Conservation (phyloP, 225 moss, liverwort and hornwort genomes). For the Thuidium tamariscinum region DNA sequence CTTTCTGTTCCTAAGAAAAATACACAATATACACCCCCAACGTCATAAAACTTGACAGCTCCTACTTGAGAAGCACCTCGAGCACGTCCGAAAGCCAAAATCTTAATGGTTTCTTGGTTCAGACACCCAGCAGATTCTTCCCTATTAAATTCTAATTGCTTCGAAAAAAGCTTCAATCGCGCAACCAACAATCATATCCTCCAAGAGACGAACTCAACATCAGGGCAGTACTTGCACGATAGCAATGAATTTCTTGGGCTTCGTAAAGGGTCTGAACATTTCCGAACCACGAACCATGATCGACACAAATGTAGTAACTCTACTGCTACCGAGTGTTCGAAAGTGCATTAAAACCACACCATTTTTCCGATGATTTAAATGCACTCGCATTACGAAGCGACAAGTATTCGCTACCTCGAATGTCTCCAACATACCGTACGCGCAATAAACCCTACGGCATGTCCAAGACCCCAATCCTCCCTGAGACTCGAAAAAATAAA, state of each 20-base stretch:
- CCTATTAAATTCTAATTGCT: background rate
- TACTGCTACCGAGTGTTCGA: background rate
- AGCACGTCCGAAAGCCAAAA: background rate
- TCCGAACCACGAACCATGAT: background rate
- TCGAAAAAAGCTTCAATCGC: background rate
- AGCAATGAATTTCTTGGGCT: background rate
- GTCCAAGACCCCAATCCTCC: background rate
- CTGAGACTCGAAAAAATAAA: background rate
- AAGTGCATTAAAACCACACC: background rate
- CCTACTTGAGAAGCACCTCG: background rate
- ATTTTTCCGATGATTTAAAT: background rate
- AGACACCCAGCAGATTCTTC: background rate
- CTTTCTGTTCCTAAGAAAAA: background rate
- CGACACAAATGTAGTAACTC: background rate
- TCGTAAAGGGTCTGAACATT: background rate
- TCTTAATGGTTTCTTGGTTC: background rate
- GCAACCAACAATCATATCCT: background rate
- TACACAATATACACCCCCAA: background rate
- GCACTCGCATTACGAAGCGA: background rate
- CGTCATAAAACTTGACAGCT: background rate
- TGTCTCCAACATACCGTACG: background rate
- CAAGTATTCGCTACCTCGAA: background rate
- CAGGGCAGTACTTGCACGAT: background rate
- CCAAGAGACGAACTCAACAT: background rate
- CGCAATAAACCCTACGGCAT: background rate